Conservation (phyloP, 2,329 filamentous ascomycete genomes). For the Coniochaeta sp. region DNA sequence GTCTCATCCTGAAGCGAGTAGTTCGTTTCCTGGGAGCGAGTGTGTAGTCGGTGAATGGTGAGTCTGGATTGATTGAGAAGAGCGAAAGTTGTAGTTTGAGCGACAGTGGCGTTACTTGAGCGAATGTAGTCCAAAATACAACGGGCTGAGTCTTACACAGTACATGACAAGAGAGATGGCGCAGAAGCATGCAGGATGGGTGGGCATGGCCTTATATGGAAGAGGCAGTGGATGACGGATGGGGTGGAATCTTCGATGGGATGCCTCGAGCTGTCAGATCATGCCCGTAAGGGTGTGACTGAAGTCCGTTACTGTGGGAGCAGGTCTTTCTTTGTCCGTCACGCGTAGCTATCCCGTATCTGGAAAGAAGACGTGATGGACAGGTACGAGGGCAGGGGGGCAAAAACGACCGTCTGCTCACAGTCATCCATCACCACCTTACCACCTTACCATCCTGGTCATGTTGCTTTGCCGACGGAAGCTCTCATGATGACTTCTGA, state of each 20-base stretch:
- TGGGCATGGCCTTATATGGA: background rate
- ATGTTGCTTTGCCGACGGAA: background rate
- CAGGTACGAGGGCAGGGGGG: background rate
- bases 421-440: background rate
- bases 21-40: slow-evolving; percentile 3
- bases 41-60: background rate
- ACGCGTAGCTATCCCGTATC: background rate
- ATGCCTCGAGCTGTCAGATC: background rate
- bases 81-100: background rate
- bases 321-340: background rate
- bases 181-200: background rate
- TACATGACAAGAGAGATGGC: background rate
- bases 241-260: background rate
- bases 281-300: background rate
- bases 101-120: background rate
- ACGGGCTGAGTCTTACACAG: background rate
- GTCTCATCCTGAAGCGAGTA: slow-evolving; percentile 23
- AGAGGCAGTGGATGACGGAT: background rate
- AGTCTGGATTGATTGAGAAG: background rate
- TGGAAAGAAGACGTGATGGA: background rate
- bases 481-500: background rate
- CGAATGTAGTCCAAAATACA: slow-evolving; percentile 1
- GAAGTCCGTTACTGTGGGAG: background rate
- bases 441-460: background rate
- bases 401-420: background rate